Evolutionary conservation across 1,284 basidiomycete species (phyloP), one percentile per base, ranked within the genome.

Genomic region (Stereum hirsutum): DNA sequence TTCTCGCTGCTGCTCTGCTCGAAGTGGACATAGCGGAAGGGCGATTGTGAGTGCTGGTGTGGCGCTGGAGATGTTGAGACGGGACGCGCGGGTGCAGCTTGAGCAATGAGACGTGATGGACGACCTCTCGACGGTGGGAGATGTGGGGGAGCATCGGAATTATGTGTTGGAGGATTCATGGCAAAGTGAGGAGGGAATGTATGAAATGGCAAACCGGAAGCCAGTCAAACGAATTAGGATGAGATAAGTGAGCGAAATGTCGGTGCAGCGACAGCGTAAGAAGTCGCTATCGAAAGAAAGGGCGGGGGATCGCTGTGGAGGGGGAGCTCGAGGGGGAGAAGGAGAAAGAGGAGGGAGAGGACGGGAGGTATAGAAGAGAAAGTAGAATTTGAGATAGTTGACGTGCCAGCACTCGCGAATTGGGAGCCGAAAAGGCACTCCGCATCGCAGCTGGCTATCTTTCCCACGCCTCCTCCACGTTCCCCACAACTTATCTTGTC

Each of bases 21-120:
- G 35, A 63, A 57, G 42, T 59, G 62, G 35, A 61, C 46, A 49
- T 64, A 63, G 32, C 58, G 60, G 44, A 62, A 66, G 3, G 59
- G 60, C 14, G 63, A 62, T 17, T 53, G 45, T 7, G 57, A 57
- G 15, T 43, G 41, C 15, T 33, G 27, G 15, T 43, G 28, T 10
- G 21, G 51, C 21, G 52, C 48, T 41, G 59, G 23, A 26, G 37
- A 26, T 5, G 37, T 39, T n/a, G 56, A 57, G 56, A 50, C 57
- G 48, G 42, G 56, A 21, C 11, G 28, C 17, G 43, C 34, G 39
- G 38, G 49, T 35, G 17, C 48, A 43, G 38, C 46, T 52, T 43
- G 54, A 46, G 43, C 56, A 38, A 48, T 28, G 8, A 39, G 33
- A 6, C 42, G 35, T 15, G 36, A 30, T 23, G 48, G 41, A 26